These are phyloP conservation scores for Ganoderma multipileum DNA, from an alignment of 1,284 basidiomycete species.

Conservation along the genomic window DNA sequence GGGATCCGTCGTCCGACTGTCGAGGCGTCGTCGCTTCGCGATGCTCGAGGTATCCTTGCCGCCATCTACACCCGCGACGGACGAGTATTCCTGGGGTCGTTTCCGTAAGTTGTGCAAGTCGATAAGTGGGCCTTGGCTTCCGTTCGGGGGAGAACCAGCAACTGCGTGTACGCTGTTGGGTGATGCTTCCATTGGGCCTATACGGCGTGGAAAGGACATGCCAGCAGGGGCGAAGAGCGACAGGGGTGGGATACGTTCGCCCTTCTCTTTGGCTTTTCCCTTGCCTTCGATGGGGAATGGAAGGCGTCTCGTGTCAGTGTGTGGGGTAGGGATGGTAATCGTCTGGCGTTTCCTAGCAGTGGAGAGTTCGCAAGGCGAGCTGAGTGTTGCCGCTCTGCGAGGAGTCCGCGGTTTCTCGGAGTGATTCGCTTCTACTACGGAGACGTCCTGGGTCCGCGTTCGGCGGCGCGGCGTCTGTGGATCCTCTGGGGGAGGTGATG, in stretches of 20 bases:
- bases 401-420: conserved; percentile 14
- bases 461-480: neutral
- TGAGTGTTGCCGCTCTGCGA: neutral
- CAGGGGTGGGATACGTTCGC: neutral
- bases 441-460: neutral
- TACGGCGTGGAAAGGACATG: neutral
- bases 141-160: neutral
- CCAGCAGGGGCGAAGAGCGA: neutral
- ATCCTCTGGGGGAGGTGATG: neutral
- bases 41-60: neutral
- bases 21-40: neutral
- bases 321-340: conserved; percentile 19
- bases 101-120: conserved; percentile 22
- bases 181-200: neutral
- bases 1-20: neutral
- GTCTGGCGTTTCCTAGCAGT: conserved; percentile 15
- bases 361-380: conserved; percentile 16
- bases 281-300: conserved; percentile 1
- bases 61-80: neutral
- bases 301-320: conserved; percentile 11
- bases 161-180: neutral
- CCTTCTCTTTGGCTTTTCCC: neutral
- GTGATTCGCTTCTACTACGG: neutral
- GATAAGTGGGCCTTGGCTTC: conserved; percentile 12
- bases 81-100: conserved; percentile 2